phyloP scores from a whole-genome alignment of 208 protist genomes.

The Wallacemonas sp. region DNA sequence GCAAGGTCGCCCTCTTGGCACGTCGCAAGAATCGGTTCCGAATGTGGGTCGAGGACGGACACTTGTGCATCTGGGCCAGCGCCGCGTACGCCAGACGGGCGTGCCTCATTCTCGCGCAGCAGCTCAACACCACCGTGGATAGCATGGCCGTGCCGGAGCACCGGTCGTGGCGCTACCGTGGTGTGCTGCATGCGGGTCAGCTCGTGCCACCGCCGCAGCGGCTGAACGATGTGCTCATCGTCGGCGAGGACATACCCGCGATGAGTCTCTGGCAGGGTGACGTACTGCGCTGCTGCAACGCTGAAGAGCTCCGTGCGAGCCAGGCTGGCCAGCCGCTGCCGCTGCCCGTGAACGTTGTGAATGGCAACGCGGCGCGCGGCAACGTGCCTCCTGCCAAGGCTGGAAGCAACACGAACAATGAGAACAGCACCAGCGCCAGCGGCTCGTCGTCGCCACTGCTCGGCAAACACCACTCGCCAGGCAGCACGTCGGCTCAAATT shows the following conservation, averaged over 20 bases:
- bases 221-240: slow-evolving; percentile 62
- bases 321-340: slow-evolving; percentile 19
- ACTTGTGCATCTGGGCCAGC: slow-evolving; percentile 70
- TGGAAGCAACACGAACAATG: too few species aligned
- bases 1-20: slow-evolving; percentile 23
- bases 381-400: neutral
- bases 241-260: slow-evolving; percentile 55
- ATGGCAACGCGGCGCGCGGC: neutral
- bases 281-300: slow-evolving; percentile 68
- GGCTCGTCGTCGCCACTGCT: too few species aligned
- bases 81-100: slow-evolving; percentile 72
- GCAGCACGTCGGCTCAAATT: too few species aligned
- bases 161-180: slow-evolving; percentile 62
- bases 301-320: slow-evolving; percentile 31
- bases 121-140: slow-evolving; percentile 68
- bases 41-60: slow-evolving; percentile 76
- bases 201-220: slow-evolving; percentile 35
- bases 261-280: slow-evolving; percentile 70
- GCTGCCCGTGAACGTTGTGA: slow-evolving; percentile 20
- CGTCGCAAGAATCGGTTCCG: slow-evolving; percentile 66
- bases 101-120: slow-evolving; percentile 66
- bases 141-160: slow-evolving; percentile 49
- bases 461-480: too few species aligned
- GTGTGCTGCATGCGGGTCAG: slow-evolving; percentile 47
- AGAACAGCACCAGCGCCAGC: too few species aligned